Base-by-base conservation (phyloP, 108 stramenopile genomes). In the Cyclotella atomus region DNA sequence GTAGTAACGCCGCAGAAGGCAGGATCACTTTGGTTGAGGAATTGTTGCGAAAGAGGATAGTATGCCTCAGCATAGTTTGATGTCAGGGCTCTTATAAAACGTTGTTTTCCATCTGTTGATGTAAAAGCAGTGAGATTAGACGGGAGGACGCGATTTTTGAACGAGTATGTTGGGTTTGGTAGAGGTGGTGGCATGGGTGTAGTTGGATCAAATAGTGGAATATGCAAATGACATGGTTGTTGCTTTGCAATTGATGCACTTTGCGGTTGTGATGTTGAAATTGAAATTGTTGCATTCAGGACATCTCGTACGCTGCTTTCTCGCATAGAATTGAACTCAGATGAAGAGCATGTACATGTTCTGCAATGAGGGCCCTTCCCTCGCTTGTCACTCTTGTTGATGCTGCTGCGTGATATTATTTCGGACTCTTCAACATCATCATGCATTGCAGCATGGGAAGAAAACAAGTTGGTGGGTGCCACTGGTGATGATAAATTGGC, bases 1-100 rank as follows among this genome's bases (percentile, higher is more conserved):
- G 96, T 95, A 9, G 94, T 91, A 9, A 98, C 70, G 15, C 97
- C 96, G 70, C 98, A 99, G 83, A 83, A 98, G 5, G 97, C 88
- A 2, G 97, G 97, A 65, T 98, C 97, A 34, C 85, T 85, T 75
- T 99, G 98, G 32, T 96, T 99, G 34, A 86, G 75, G 73, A 97
- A 99, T 68, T 98, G 95, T 73, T 94, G 88, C 45, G 86, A 82
- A 25, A 95, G 76, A 10, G 88, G 68, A 69, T 88, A 87, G 77
- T 91, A 96, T 46, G 76, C 74, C 57, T 90, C 85, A 23, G 89
- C 89, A 17, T 84, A 79, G 2, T 84, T 70, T 17, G 60, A 65
- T 56, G 76, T 36, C 19, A 93, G 61, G 3, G 85, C 50, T 16
- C 89, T 65, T 47, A 83, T 19, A 27, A 94, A 73, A 9, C 67